Evolutionary conservation across 139 green algal genomes (phyloP), one percentile per base, ranked within the genome.

Genomic region (Ulvella scutata): DNA sequence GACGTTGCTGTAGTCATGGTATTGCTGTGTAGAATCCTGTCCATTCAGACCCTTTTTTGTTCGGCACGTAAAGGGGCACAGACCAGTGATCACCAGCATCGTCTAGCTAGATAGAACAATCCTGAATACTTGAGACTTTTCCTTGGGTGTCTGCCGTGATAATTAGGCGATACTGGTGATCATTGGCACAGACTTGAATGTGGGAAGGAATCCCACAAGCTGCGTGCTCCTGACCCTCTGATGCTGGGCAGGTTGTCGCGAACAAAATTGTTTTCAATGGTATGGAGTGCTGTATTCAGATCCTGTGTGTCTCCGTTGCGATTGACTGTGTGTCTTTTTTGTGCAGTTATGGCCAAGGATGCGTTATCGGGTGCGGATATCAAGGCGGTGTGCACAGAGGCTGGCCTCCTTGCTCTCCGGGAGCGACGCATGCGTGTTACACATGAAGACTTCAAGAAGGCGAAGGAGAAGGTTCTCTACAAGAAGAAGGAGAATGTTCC

Each of bases 401-500:
- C 95, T n/a, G 95, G 95, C 3, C 85, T 99, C 79, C 87, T 99
- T 74, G 95, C 95, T 20, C 84, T 99, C 77, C 81, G 95, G 1
- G 95, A 99, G 87, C 83, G 95, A 3, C 86, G 95, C 35, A 99
- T 99, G 95, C 82, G 90, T 6, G 89, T 97, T 7, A 96, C 88
- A 28, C 91, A 91, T 74, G 79, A 79, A 21, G 91, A 96, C 75
- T 96, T 96, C 81, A 83, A 84, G 62, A 96, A 96, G 82, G 89
- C 89, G 75, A 96, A 96, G 82, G 92, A 98, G 75, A 97, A 98
- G 82, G 93, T 98, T 60, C 74, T 98, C 74, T 98, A 97, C 85
- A 97, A 97, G 88, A 99, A 99, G 88, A 98, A 98, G 84, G 93
- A 98, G 77, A 90, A 91, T 62, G 87, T 98, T 39, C 95, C 95